Evolutionary conservation across 768 basidiomycete genomes (phyloP), one percentile per base, ranked within the genome.

Genomic region (Boletus rubescentipes): DNA sequence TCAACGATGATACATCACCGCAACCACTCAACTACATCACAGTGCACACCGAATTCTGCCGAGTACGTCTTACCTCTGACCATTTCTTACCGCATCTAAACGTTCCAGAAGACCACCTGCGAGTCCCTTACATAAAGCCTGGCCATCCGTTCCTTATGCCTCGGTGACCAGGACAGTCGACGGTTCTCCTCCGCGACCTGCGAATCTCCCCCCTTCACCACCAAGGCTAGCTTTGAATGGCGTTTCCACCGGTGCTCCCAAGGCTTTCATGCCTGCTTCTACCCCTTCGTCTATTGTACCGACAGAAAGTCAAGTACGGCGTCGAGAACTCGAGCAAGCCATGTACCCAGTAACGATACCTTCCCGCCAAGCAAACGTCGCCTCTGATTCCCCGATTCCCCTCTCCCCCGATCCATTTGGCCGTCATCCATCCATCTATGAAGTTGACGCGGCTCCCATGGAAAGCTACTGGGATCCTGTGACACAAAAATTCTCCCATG

Each of bases 381-480:
- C 60, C 30, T 55, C 72, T 9, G 76, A 75, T 38, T 84, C 85
- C 2, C 86, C 87, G 20, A 87, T 91, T 51, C 91, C 91, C 36
- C 74, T 91, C n/a, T 88, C 89, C 10, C 87, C 90, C 9, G 90
- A 92, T 71, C 90, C 90, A 26, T 91, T 92, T 63, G 84, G 86
- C 11, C 79, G 89, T 26, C 86, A 80, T 61, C 77, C 89, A 31
- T 89, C 87, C 3, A 60, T 74, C 16, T 67, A 75, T 29, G 70
- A 74, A 31, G 37, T 62, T 20, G 61, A 75, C n/a, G 21, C 46
- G 8, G 49, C 48, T 35, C 68, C 70, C 34, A 61, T 75, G 30
- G 66, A 72, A 32, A 64, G 74, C 5, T 76, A 79, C 53, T 81
- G 82, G 81, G 79, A 81, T 52, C 63, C 67, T 21, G 55, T 60